These are phyloP conservation scores for Globomyces pollinis-pini DNA, from an alignment of 192 early-diverging fungal species.

Conservation along the genomic window DNA sequence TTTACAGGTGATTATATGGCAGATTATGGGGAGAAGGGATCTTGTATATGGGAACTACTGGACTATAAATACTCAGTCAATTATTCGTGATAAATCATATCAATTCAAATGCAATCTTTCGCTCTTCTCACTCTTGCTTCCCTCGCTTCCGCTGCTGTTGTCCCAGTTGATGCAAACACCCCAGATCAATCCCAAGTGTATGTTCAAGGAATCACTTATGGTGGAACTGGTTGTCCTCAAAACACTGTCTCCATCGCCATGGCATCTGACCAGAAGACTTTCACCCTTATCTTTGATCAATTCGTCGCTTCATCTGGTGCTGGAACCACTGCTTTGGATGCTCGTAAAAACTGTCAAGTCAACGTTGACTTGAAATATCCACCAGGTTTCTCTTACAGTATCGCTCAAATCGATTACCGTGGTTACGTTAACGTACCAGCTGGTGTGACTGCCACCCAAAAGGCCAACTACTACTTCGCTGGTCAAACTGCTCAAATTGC, in stretches of 20 bases:
- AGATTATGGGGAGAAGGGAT: too few relatives aligned
- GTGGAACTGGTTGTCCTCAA: conserved; percentile 5
- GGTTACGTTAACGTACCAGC: conserved; percentile 2
- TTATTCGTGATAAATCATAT: too few relatives aligned
- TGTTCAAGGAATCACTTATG: not conserved
- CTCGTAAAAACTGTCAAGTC: conserved; percentile 18
- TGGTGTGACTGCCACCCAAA: conserved; percentile 9
- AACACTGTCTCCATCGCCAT: not conserved
- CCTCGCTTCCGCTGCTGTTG: conserved; percentile 2
- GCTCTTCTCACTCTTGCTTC: not conserved
- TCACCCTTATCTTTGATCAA: conserved; percentile 20
- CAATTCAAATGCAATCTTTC: conserved; percentile 2
- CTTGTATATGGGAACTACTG: too few relatives aligned
- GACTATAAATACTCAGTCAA: too few relatives aligned
- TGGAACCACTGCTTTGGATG: conserved; percentile 12
- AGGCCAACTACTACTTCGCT: conserved; percentile 12
- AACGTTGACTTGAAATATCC: conserved; percentile 3
- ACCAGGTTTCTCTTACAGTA: conserved; percentile 8
- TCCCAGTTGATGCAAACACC: not conserved
- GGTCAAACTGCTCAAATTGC: not conserved
- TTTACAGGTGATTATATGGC: too few relatives aligned
- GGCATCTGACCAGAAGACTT: conserved; percentile 14
- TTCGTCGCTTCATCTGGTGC: conserved; percentile 19
- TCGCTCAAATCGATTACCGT: conserved; percentile 10
- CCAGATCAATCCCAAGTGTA: conserved; percentile 1